These are phyloP conservation scores for Ceratocystis diversiconidia DNA, from an alignment of 2,329 filamentous ascomycete genomes.

Conservation along the genomic window DNA sequence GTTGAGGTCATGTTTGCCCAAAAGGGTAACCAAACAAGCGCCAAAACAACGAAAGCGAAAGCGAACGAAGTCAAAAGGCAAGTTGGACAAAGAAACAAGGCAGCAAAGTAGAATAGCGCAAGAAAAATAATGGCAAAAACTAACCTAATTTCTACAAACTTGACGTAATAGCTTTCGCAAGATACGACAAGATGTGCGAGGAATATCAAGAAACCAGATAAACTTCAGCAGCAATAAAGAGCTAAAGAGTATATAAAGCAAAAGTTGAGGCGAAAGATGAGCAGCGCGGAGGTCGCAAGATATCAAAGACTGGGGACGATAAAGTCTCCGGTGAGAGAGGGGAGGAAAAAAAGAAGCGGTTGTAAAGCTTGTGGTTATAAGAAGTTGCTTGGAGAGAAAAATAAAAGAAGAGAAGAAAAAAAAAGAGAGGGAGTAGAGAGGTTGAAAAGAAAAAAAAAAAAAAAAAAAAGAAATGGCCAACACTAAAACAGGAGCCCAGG, in stretches of 20 bases:
- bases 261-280: constrained; percentile 7
- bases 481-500: background rate
- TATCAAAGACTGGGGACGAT: constrained; percentile 12
- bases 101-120: too few relatives aligned
- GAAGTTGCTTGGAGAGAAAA: background rate
- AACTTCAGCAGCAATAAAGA: constrained; percentile 14
- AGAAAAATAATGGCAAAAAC: background rate
- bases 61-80: too few relatives aligned
- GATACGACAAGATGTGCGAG: background rate
- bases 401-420: background rate
- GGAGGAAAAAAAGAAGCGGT: background rate
- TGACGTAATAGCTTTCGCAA: background rate
- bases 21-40: too few relatives aligned
- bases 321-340: constrained; percentile 9
- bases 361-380: constrained; percentile 9
- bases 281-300: constrained; percentile 5
- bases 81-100: too few relatives aligned
- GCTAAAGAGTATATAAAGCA: constrained; percentile 10
- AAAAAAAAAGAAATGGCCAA: too few relatives aligned
- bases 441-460: background rate
- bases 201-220: background rate
- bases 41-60: too few relatives aligned
- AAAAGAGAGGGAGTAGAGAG: background rate
- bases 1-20: too few relatives aligned
- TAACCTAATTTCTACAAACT: background rate